Conservation (phyloP, 1,284 basidiomycete genomes). For the Cutaneotrichosporon sp. region DNA sequence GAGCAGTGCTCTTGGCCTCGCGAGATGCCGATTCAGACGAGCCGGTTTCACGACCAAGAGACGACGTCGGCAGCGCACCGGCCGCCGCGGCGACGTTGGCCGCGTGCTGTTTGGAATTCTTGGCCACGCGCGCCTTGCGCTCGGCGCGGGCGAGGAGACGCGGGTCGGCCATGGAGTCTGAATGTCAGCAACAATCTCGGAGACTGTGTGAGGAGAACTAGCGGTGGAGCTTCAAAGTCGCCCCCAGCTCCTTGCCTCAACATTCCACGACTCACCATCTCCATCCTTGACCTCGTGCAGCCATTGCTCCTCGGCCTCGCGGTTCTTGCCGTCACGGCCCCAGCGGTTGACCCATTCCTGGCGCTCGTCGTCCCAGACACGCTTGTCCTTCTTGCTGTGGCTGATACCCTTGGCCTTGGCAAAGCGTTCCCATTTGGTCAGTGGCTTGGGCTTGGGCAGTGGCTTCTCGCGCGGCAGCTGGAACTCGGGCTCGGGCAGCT, state of each 20-base stretch:
- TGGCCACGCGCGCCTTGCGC: constrained; percentile 60
- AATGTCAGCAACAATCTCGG: constrained; percentile 1
- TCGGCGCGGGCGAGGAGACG: constrained; percentile 68
- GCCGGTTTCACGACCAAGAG: constrained; percentile 13
- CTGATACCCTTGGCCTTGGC: constrained; percentile 91
- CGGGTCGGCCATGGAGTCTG: constrained; percentile 71
- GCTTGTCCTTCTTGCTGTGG: constrained; percentile 71
- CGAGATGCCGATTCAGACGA: constrained; percentile 13
- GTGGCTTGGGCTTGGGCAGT: constrained; percentile 83
- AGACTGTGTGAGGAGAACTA: no score
- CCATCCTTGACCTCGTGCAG: constrained; percentile 81
- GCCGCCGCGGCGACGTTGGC: constrained; percentile 68
- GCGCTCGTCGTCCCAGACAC: constrained; percentile 89
- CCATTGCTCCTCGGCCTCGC: constrained; percentile 83
- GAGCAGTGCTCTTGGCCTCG: constrained; percentile 34
- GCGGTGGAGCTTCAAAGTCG: no score
- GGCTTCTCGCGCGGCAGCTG: constrained; percentile 84
- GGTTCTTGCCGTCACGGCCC: constrained; percentile 89
- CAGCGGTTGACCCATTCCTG: constrained; percentile 91
- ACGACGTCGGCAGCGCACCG: constrained; percentile 15
- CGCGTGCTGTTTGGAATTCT: constrained; percentile 63
- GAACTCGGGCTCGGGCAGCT: constrained; percentile 70
- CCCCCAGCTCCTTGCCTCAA: background rate
- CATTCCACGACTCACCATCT: constrained; percentile 66
- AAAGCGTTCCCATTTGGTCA: constrained; percentile 96